Evolutionary conservation across 2,329 filamentous ascomycete species (phyloP), one percentile per base, ranked within the genome.

Genomic region (Venturiaceae sp.): DNA sequence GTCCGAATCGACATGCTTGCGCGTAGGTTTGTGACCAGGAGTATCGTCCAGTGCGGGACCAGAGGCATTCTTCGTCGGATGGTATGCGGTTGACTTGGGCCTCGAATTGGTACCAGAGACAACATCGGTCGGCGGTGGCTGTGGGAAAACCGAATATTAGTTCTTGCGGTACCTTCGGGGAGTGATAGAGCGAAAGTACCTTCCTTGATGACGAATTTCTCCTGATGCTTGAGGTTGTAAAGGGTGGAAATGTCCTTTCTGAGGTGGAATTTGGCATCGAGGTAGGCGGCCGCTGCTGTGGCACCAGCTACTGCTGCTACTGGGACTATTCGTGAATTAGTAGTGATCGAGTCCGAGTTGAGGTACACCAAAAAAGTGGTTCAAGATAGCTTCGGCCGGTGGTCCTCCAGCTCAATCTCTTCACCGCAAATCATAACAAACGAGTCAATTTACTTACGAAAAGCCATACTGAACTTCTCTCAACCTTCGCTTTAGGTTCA

Each of bases 181-280:
- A 21, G 61, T 67, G 55, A 21, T 2, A 11, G 69, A 57, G 79
- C 77, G 2, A 23, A 23, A 11, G 5, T 50, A 50, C 44, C 44
- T 50, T 50, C 44, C 30, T 74, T 69, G 3, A 30, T n/a, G 2
- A 59, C 33, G 19, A 28, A 26, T 55, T 78, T 76, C 55, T 74
- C 70, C 9, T 73, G 71, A 33, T 68, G 71, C 36, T 71, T 74
- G n/a, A 73, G 60, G 11, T 71, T 70, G 13, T 73, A 67, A n/a
- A 87, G 68, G 6, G 65, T 64, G 0, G 66, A 64, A 16, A 86
- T 62, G 67, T 92, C 88, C 65, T 87, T 82, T 44, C 72, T 68
- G 54, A 91, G 67, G 67, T 87, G 82, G 64, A 81, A 84, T 73
- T 87, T 89, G 57, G 83, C 88, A 66, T 91, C 82, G 47, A 88